Evolutionary conservation across 208 protist genomes (phyloP).

Genomic region (Leishmania arabica): DNA sequence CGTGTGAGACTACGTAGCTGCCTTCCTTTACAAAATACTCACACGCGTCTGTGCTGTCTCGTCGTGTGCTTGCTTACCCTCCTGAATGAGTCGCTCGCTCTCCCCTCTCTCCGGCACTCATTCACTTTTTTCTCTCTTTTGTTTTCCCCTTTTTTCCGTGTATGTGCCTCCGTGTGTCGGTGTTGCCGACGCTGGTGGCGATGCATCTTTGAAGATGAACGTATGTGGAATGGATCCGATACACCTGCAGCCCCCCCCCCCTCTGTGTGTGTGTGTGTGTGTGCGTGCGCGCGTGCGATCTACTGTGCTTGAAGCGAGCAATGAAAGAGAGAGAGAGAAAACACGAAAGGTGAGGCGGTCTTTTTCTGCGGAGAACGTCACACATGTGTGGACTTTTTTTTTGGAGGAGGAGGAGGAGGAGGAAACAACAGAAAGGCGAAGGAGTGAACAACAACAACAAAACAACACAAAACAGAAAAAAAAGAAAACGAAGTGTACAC

Average conservation of each 20-base stretch:
- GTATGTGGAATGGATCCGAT: slow-evolving; percentile 10
- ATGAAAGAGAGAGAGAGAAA: no score
- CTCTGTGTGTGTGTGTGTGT: not conserved
- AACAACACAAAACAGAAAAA: not conserved
- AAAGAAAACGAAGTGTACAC: not conserved
- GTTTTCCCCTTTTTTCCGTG: not conserved
- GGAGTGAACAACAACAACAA: not conserved
- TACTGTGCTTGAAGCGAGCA: not conserved
- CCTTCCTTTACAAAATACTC: not conserved
- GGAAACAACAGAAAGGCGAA: not conserved
- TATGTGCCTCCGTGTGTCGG: slow-evolving; percentile 11
- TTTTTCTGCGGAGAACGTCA: not conserved
- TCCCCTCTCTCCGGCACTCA: not conserved
- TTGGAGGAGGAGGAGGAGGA: not conserved
- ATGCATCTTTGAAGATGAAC: slow-evolving; percentile 3
- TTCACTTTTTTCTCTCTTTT: not conserved
- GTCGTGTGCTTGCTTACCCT: not conserved
- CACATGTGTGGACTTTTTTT: not conserved
- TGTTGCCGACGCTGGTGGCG: not conserved
- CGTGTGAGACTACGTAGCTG: not conserved
- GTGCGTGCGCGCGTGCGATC: not conserved
- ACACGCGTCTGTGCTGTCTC: not conserved
- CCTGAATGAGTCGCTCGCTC: not conserved
- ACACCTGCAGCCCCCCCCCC: not conserved
- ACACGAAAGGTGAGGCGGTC: not conserved